phyloP scores from a whole-genome alignment of 2,329 filamentous ascomycete species.

The Myriosclerotinia scirpicola region DNA sequence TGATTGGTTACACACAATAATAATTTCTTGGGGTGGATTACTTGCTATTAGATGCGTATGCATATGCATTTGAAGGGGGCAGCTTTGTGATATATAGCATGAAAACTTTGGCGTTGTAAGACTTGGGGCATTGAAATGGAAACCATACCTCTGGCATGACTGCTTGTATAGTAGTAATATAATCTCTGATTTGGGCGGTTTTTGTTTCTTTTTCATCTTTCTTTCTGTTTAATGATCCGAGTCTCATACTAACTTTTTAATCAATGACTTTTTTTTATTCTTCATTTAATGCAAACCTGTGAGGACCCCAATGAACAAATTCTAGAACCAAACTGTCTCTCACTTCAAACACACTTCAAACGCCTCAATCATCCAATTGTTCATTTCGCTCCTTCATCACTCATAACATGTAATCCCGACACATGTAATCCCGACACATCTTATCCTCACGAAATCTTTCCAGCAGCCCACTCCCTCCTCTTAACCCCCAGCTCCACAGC shows the following conservation, averaged over 20 bases:
- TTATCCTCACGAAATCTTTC: conserved; percentile 35
- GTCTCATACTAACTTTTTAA: conserved; percentile 1
- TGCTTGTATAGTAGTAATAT: conserved; percentile 27
- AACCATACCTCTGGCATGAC: conserved; percentile 22
- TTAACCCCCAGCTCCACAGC: conserved; percentile 94
- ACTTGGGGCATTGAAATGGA: conserved; percentile 24
- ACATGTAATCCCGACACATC: not conserved
- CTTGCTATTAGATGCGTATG: conserved; percentile 22
- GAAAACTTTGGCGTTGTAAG: conserved; percentile 26
- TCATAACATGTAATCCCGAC: not conserved
- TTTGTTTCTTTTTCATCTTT: conserved; percentile 13
- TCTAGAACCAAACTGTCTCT: not conserved
- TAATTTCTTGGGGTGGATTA: conserved; percentile 25
- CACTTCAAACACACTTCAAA: not conserved
- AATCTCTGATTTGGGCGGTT: conserved; percentile 22
- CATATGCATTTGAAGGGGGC: conserved; percentile 24
- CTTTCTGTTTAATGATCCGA: conserved; percentile 9
- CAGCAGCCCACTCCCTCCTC: conserved; percentile 72
- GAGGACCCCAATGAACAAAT: not conserved
- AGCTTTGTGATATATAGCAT: conserved; percentile 25
- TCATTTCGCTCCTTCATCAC: conserved; percentile 3
- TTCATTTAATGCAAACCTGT: not conserved
- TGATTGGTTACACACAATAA: conserved; percentile 36
- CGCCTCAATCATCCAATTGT: conserved; percentile 14
- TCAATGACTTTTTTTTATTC: not conserved